phyloP scores from a whole-genome alignment of 169 alveolate genomes.

The Eimeria sp. region DNA sequence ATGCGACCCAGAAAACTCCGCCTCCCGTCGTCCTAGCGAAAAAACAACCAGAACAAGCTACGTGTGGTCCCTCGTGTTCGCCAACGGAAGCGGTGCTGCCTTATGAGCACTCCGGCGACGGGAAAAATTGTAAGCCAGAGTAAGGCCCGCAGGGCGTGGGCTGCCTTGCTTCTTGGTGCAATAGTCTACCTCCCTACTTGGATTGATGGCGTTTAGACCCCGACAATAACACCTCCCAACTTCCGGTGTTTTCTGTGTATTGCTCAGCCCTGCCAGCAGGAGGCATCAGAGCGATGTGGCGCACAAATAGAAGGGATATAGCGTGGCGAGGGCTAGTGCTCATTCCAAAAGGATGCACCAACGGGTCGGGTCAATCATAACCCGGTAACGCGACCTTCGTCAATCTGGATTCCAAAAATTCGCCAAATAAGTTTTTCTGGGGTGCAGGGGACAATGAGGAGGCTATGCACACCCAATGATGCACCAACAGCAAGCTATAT shows the following conservation, averaged over 20 bases:
- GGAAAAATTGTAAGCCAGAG: background rate
- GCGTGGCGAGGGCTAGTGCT: conserved; percentile 57
- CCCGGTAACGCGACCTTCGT: background rate
- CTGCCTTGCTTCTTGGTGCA: background rate
- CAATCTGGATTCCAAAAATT: background rate
- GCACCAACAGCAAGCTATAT: background rate
- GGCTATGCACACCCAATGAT: background rate
- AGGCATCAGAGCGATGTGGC: conserved; percentile 42
- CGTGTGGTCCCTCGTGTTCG: background rate
- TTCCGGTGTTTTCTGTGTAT: background rate
- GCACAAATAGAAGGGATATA: background rate
- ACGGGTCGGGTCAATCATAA: background rate
- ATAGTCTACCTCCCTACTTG: background rate
- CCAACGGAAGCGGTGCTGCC: background rate
- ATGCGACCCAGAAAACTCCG: background rate
- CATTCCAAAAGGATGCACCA: background rate
- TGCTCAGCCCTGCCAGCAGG: background rate
- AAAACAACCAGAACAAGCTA: background rate
- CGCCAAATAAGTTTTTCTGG: background rate
- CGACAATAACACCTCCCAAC: background rate
- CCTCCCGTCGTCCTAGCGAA: background rate
- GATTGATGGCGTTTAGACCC: background rate
- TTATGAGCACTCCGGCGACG: background rate
- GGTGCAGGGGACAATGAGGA: background rate
- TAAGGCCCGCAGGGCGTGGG: background rate